Evolutionary conservation across 2,329 filamentous ascomycete species (phyloP).

Genomic region (Diaporthe sp.): DNA sequence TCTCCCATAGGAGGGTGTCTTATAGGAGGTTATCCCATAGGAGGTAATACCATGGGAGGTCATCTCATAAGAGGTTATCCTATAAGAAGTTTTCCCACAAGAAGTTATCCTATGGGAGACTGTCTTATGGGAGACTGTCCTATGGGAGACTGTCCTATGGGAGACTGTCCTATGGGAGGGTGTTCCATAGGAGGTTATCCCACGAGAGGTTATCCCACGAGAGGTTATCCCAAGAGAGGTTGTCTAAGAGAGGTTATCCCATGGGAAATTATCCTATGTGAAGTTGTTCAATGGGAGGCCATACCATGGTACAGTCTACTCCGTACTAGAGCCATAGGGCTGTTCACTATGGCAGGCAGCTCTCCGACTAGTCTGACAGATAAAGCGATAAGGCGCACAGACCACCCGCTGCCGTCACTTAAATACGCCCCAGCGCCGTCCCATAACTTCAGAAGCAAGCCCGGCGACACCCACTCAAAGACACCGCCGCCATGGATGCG

Average conservation of each 20-base stretch:
- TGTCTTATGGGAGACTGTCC: not conserved
- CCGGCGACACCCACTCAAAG: conserved; percentile 27
- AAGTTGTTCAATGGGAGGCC: not conserved
- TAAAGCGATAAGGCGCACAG: conserved; percentile 10
- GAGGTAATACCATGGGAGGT: not conserved
- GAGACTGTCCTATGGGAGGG: not conserved
- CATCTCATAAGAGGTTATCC: not conserved
- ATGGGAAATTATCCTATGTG: not conserved
- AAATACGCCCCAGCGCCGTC: not conserved
- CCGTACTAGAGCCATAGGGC: not conserved
- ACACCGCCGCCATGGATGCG: conserved; percentile 31
- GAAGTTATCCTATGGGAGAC: not conserved
- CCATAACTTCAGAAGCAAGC: not conserved
- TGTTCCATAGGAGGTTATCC: not conserved
- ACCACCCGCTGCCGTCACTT: not conserved
- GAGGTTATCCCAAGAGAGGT: not conserved
- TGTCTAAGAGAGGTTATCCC: not conserved
- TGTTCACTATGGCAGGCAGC: not conserved
- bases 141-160: not conserved
- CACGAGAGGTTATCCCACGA: not conserved
- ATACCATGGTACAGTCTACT: not conserved
- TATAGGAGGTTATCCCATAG: not conserved
- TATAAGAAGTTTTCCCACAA: not conserved
- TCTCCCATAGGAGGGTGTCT: too few relatives aligned
- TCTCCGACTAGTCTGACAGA: not conserved